phyloP scores from a whole-genome alignment of 257 asterid genomes.

The Avicennia marina region DNA sequence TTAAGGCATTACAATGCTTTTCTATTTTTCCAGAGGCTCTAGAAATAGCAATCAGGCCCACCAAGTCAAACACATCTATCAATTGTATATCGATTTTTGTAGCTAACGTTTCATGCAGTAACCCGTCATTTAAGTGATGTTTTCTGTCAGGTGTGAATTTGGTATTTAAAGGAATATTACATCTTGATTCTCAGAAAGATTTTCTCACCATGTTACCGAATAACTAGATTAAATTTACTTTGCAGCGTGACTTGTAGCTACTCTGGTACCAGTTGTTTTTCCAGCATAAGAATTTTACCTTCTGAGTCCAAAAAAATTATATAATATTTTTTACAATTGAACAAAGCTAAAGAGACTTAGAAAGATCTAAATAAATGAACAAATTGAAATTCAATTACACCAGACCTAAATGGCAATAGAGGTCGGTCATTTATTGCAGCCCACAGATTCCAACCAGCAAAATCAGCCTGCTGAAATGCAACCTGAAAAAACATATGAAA shows the following conservation, averaged over 20 bases:
- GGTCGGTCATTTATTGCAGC: conserved; percentile 92
- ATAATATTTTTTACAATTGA: background rate
- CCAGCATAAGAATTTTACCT: background rate
- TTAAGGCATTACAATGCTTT: background rate
- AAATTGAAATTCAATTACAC: conserved; percentile 9
- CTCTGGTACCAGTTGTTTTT: background rate
- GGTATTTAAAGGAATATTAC: too few species aligned
- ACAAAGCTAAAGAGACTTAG: too few species aligned
- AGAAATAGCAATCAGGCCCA: background rate
- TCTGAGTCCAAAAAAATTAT: background rate
- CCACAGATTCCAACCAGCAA: conserved; percentile 98
- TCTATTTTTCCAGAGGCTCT: background rate
- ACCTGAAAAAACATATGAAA: conserved; percentile 45
- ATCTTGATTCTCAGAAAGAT: background rate
- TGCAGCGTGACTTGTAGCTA: background rate
- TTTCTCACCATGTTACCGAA: background rate
- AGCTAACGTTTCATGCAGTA: too few species aligned
- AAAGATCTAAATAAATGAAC: background rate
- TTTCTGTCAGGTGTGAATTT: too few species aligned
- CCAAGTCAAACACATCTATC: background rate
- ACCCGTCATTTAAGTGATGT: too few species aligned
- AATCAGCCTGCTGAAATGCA: conserved; percentile 97
- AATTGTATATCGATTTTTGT: background rate
- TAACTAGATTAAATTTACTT: background rate
- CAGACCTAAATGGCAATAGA: conserved; percentile 87